phyloP scores from a whole-genome alignment of 1,139 yeast genomes.

The Suhomyces chickasaworum region DNA sequence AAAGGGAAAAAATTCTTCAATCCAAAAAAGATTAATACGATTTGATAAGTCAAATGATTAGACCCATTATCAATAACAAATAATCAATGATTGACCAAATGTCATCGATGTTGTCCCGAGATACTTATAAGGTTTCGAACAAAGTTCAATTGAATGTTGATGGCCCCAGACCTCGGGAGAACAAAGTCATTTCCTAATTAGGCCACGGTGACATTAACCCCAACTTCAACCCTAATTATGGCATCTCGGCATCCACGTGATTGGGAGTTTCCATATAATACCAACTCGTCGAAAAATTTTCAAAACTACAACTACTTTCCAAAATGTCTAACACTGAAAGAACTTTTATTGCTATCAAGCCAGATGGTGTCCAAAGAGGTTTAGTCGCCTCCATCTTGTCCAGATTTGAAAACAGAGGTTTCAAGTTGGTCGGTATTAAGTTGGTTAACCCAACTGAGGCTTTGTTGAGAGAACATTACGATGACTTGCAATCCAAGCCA shows the following conservation, averaged over 20 bases:
- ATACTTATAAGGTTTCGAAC: too few species aligned
- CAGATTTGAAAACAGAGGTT: slow-evolving; percentile 97
- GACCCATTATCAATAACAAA: too few species aligned
- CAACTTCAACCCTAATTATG: not conserved
- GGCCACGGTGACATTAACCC: not conserved
- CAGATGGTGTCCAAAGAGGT: slow-evolving; percentile 99
- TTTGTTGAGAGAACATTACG: slow-evolving; percentile 91
- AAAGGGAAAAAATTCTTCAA: too few species aligned
- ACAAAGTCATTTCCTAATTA: not conserved
- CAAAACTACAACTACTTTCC: slow-evolving; percentile 2
- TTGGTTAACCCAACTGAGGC: slow-evolving; percentile 84
- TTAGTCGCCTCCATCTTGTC: slow-evolving; percentile 84
- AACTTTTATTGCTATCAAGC: slow-evolving; percentile 98
- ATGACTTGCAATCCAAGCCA: slow-evolving; percentile 93
- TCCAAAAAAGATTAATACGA: too few species aligned
- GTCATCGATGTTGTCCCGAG: too few species aligned
- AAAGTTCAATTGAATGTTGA: too few species aligned
- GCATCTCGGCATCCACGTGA: slow-evolving; percentile 1
- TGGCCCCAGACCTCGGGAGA: slow-evolving; percentile 1
- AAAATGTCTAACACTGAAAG: slow-evolving; percentile 65
- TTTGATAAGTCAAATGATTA: too few species aligned
- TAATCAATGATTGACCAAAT: too few species aligned
- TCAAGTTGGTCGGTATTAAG: slow-evolving; percentile 95
- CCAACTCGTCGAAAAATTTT: slow-evolving; percentile 12
- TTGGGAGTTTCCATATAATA: slow-evolving; percentile 2